Percentiles rank a stretch among this genome's conserved stretches.
These are phyloP conservation scores for Coemansia sp. DNA, from an alignment of 192 early-diverging fungal genomes.

Conservation along the genomic window DNA sequence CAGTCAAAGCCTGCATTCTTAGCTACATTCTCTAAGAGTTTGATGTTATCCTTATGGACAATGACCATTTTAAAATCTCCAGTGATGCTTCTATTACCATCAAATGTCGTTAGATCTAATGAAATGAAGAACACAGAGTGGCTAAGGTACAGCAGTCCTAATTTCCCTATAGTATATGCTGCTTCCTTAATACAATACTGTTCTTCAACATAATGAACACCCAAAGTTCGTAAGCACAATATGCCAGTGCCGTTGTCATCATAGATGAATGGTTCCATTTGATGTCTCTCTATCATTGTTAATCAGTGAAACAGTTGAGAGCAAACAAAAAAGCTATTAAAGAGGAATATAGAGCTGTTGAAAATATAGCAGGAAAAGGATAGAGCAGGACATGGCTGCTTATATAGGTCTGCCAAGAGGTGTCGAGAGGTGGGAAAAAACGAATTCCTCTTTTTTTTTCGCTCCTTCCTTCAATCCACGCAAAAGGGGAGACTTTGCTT, in stretches of 20 bases:
- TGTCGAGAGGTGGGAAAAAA: neutral
- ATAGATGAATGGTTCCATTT: neutral
- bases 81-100: neutral
- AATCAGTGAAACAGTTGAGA: neutral
- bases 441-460: neutral
- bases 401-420: neutral
- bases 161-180: too few species aligned
- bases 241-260: neutral
- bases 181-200: too few species aligned
- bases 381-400: neutral
- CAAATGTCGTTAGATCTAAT: too few species aligned
- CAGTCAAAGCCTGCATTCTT: too few species aligned
- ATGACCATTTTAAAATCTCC: neutral
- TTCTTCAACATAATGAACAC: neutral
- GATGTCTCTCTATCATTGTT: neutral
- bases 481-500: neutral
- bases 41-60: too few species aligned
- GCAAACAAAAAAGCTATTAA: neutral
- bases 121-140: too few species aligned
- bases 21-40: too few species aligned
- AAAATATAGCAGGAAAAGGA: neutral
- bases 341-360: neutral
- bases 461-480: neutral
- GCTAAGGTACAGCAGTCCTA: too few species aligned
- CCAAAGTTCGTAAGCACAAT: neutral